These are phyloP conservation scores for Calonectria hongkongensis DNA, from an alignment of 2,329 filamentous ascomycete genomes.

Conservation along the genomic window DNA sequence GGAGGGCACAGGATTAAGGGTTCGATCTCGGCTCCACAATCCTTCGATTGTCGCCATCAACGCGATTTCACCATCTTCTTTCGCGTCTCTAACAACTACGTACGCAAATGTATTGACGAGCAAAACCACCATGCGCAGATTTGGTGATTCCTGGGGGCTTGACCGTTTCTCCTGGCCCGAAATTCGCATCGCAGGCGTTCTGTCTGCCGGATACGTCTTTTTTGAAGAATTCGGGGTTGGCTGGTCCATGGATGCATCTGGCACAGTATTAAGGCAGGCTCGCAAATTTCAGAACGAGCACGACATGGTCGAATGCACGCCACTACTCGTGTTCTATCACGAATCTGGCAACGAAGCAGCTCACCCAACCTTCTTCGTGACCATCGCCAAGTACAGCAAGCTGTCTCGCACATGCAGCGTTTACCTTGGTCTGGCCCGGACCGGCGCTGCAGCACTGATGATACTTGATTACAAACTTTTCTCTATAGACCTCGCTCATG, in stretches of 20 bases:
- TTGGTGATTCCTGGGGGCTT: neutral
- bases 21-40: neutral
- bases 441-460: neutral
- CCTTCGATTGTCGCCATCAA: conserved; percentile 11
- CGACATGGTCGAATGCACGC: neutral
- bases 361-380: neutral
- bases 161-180: neutral
- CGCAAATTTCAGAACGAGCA: neutral
- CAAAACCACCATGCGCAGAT: neutral
- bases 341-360: neutral
- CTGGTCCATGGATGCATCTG: neutral
- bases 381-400: neutral
- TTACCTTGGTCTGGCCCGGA: neutral
- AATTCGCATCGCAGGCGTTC: neutral
- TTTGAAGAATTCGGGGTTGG: neutral
- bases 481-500: neutral
- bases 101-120: neutral
- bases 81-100: neutral
- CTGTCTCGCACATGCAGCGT: neutral
- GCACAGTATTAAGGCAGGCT: neutral
- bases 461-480: conserved; percentile 9
- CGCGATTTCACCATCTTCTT: neutral
- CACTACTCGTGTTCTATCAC: neutral
- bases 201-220: neutral
- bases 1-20: neutral